Base-by-base conservation (phyloP, 2,329 filamentous ascomycete genomes). In the Pseudogymnoascus sp. region DNA sequence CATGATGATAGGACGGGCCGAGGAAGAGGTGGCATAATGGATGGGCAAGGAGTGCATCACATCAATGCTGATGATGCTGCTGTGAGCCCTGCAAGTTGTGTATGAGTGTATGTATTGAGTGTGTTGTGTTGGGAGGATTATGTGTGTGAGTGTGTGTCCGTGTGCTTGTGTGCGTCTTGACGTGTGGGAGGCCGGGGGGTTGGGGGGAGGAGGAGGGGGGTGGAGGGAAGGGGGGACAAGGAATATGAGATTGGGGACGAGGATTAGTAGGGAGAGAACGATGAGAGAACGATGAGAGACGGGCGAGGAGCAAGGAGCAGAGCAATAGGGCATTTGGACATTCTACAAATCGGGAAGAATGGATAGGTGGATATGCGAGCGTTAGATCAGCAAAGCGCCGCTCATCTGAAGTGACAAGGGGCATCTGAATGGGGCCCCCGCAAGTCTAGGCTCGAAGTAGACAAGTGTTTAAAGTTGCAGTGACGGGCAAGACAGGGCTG, bases 1-100 rank as follows among this genome's bases (percentile, higher is more conserved):
- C 44, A 53, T 53, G n/a, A 53, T 53, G 44, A 53, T 53, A 53
- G 44, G 44, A 29, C 23, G 38, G 33, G 60, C 31, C 21, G 40
- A n/a, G 60, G 60, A 11, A 40, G 38, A 50, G 60, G 37, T 60
- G 59, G 33, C 21, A 42, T 37, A 60, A 26, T 42, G 23, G 59
- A 37, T n/a, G 59, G 13, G 9, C 33, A 23, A 19, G 59, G 37
- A 37, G 56, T 26, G 33, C 38, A 46, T 40, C 38, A 31, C 38
- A 50, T 62, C 31, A 53, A 50, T 62, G 60, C 38, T 62, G 38
- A 50, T 44, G 38, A 31, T 62, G 35, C 60, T 59, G 38, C 40
- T 62, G 46, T 31, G 31, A 50, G 38, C 46, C 33, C 38, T 40
- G 60, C 60, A 33, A 42, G 60, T 46, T 31, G 38, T 44, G 46